A percentile compares a stretch with the other conserved stretches of the same genome.
Conservation (phyloP, 75 land plant genomes). For the Picea sitchensis region DNA sequence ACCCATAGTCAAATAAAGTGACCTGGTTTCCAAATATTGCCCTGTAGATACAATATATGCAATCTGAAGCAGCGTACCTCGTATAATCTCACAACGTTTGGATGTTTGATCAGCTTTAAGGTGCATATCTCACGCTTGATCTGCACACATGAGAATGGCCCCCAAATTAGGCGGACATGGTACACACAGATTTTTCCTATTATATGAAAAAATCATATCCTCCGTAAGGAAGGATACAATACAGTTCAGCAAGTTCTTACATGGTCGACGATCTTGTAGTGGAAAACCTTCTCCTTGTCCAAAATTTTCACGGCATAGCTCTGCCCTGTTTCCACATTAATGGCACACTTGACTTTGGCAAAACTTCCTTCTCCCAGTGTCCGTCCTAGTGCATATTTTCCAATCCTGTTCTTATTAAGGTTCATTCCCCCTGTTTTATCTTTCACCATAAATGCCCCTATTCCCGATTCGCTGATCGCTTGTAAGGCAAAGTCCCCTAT, state of each 20-base stretch:
- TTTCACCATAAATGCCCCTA: too few species aligned
- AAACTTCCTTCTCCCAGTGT: constrained; percentile 50
- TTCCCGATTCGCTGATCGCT: too few species aligned
- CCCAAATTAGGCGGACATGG: too few species aligned
- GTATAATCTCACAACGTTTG: constrained; percentile 61
- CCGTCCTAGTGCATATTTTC: constrained; percentile 58
- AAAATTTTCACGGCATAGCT: constrained; percentile 55
- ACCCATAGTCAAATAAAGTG: too few species aligned
- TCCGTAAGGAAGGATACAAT: too few species aligned
- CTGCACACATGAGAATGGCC: constrained; percentile 18
- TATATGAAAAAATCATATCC: too few species aligned
- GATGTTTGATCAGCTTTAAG: constrained; percentile 65
- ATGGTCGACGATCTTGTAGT: constrained; percentile 57
- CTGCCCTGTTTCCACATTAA: constrained; percentile 46
- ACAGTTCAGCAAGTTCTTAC: constrained; percentile 12
- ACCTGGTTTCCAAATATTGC: too few species aligned
- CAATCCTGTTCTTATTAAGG: constrained; percentile 21
- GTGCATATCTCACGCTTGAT: constrained; percentile 70
- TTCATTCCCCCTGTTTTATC: background rate
- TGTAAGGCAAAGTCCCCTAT: too few species aligned
- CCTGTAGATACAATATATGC: background rate
- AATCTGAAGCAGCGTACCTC: constrained; percentile 37
- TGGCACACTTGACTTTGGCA: constrained; percentile 53
- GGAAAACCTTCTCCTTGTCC: constrained; percentile 47
- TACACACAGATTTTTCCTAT: too few species aligned